Evolutionary conservation across 306 rosid genomes (phyloP).

Genomic region (Dicorynia guianensis): DNA sequence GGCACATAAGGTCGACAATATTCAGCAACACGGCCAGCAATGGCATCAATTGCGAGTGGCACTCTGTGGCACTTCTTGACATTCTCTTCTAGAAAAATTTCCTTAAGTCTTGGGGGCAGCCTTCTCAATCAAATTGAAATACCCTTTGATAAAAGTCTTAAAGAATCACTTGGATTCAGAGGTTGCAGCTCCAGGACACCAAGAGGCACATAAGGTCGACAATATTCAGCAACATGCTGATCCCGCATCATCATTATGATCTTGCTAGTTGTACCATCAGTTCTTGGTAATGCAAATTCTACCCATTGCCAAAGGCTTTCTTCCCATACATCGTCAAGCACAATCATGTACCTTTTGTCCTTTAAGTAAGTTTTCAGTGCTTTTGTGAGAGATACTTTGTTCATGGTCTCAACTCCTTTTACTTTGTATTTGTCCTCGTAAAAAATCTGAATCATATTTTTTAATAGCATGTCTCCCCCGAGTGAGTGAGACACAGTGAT

Average conservation of each 20-base stretch:
- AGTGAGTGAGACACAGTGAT: neutral
- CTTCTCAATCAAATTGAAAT: neutral
- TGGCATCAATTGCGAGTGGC: slow-evolving; percentile 32
- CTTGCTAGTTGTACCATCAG: neutral
- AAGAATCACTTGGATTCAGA: neutral
- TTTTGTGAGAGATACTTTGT: neutral
- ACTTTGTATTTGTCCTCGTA: neutral
- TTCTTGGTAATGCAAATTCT: neutral
- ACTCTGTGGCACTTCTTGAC: slow-evolving; percentile 22
- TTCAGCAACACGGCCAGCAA: slow-evolving; percentile 4
- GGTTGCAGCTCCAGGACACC: neutral
- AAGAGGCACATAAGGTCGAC: neutral
- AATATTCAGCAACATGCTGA: neutral
- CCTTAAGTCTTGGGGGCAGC: neutral
- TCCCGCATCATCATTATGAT: slow-evolving; percentile 2
- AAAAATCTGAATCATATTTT: neutral
- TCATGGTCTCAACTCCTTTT: neutral
- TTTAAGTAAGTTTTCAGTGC: neutral
- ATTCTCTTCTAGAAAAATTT: neutral
- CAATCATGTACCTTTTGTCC: neutral
- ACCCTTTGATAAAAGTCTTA: neutral
- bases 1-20: neutral
- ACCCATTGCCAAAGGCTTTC: neutral
- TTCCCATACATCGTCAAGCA: slow-evolving; percentile 21
- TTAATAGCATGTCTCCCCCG: neutral